Evolutionary conservation across 768 basidiomycete genomes (phyloP).

Genomic region (Phallus indusiatus): DNA sequence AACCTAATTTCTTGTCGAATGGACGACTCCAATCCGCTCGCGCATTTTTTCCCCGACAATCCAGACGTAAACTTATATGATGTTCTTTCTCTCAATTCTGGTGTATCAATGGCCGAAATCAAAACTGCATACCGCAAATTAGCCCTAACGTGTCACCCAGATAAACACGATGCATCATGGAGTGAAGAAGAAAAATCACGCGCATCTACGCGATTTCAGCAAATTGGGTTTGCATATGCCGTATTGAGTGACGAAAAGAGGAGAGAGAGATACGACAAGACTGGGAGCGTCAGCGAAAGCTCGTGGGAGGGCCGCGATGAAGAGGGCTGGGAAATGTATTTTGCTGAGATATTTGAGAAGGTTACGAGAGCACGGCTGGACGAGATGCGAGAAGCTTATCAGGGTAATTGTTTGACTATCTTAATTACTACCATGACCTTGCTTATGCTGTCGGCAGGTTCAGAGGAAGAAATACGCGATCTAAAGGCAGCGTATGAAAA

Average conservation of each 20-base stretch:
- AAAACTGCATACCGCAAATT: conserved; percentile 78
- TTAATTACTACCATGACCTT: not conserved
- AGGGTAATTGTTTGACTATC: conserved; percentile 43
- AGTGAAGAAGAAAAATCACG: conserved; percentile 48
- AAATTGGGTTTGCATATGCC: conserved; percentile 90
- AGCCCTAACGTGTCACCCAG: conserved; percentile 80
- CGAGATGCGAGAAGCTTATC: conserved; percentile 90
- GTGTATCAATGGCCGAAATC: conserved; percentile 57
- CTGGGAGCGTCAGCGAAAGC: conserved; percentile 78
- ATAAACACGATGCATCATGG: conserved; percentile 65
- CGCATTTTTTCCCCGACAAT: conserved; percentile 68
- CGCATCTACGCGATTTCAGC: conserved; percentile 77
- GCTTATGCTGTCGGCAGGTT: conserved; percentile 40
- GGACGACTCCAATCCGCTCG: conserved; percentile 64
- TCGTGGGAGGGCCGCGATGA: conserved; percentile 55
- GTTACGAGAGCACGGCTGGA: conserved; percentile 82
- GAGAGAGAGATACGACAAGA: conserved; percentile 71
- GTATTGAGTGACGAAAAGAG: conserved; percentile 73
- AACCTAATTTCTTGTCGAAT: conserved; percentile 26
- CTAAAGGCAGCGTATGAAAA: conserved; percentile 63
- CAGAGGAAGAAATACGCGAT: conserved; percentile 76
- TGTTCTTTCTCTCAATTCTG: conserved; percentile 47
- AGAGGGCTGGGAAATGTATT: conserved; percentile 94
- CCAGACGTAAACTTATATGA: conserved; percentile 70
- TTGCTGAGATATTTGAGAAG: conserved; percentile 79